Evolutionary conservation across 345 rosid genomes (phyloP), one percentile per base, ranked within the genome.

Genomic region (Stellera chamaejasme): DNA sequence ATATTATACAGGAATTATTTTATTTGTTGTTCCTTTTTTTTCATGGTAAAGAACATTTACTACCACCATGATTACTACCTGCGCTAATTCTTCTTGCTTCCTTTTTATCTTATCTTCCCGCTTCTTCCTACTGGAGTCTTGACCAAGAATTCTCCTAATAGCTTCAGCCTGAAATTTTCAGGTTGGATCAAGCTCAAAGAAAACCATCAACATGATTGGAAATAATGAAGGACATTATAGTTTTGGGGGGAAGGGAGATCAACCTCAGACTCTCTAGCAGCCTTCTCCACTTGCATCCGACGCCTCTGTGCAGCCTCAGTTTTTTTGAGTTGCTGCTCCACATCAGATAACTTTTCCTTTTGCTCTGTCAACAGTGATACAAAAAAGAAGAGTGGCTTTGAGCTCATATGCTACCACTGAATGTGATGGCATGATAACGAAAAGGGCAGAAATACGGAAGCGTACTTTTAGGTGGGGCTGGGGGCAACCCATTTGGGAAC

Each of bases 211-310:
- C 39, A 32, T 32, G 23, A 19, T 19, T 19, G 39, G 39, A 32
- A 32, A 43, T 14, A 11, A 1, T 13, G 47, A 27, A 45, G 8
- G n/a, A 52, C 43, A 23, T 26, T 50, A 44, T 14, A 36, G 47
- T 32, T 19, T 55, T 49, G 32, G 3, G 60, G 48, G 36, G 43
- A 50, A 15, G 2, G 39, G 45, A 39, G 10, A 10, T 10, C 56
- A 56, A 82, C 87, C 84, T 79, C 68, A 60, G 80, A 72, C 49
- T 74, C 84, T 60, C 72, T 72, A 23, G 82, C 84, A 39, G 84
- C 82, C 78, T 82, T 82, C 63, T 77, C 80, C 28, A 76, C 78
- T 63, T 82, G 84, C 69, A 76, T 60, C 62, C 80, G 64, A 1
- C 84, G 77, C 58, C 72, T 74, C 65, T 82, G 78, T 45, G 78